Conservation (phyloP, 2,329 filamentous ascomycete species). For the Fusarium sp. region DNA sequence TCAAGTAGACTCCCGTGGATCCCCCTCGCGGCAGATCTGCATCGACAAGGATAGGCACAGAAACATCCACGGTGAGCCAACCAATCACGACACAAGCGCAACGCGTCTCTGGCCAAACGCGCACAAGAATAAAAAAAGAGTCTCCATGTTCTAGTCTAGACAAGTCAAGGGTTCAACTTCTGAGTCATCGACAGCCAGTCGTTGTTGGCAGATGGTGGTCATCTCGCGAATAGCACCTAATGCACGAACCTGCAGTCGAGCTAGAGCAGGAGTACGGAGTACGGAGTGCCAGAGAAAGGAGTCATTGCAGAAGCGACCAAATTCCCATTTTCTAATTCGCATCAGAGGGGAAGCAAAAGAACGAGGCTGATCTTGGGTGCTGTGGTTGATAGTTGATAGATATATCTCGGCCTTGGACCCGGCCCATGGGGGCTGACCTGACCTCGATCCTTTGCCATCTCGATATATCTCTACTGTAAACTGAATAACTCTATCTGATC, state of each 20-base stretch:
- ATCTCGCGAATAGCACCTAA: conserved; percentile 46
- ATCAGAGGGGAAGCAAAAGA: conserved; percentile 13
- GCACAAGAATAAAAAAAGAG: neutral
- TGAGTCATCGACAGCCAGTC: conserved; percentile 50
- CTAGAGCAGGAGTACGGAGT: conserved; percentile 18
- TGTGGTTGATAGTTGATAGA: conserved; percentile 23
- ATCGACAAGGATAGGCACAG: conserved; percentile 20
- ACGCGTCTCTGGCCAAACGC: conserved; percentile 47
- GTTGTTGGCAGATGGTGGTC: conserved; percentile 32
- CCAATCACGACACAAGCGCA: conserved; percentile 39
- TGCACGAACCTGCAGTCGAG: conserved; percentile 35
- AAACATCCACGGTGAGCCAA: conserved; percentile 13
- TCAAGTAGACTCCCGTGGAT: conserved; percentile 32
- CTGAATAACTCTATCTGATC: conserved; percentile 9
- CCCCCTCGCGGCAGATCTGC: conserved; percentile 36
- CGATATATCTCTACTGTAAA: conserved; percentile 22
- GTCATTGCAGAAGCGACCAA: conserved; percentile 5
- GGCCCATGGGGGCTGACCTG: conserved; percentile 30
- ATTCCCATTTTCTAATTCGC: conserved; percentile 12
- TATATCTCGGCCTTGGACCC: conserved; percentile 47
- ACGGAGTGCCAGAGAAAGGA: conserved; percentile 11
- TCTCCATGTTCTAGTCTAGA: conserved; percentile 23
- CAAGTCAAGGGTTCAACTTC: conserved; percentile 31
- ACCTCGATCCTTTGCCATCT: conserved; percentile 22
- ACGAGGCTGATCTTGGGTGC: conserved; percentile 34